Evolutionary conservation across 768 basidiomycete genomes (phyloP), one percentile per base, ranked within the genome.

Genomic region (Termitomyces sp.): DNA sequence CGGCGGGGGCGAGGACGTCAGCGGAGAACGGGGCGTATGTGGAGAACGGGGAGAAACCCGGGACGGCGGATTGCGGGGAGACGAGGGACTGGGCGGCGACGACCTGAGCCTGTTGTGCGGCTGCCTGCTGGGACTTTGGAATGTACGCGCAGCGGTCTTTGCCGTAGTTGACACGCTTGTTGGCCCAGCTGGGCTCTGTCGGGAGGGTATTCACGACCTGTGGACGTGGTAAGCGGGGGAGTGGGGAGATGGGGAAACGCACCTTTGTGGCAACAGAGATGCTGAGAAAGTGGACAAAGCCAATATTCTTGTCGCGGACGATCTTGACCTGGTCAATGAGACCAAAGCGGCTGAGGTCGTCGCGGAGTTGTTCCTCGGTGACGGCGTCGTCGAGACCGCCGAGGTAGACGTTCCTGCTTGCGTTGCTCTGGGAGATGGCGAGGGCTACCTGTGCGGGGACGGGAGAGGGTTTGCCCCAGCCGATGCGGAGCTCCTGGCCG

Each of bases 261-360:
- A 93, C 93, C 90, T 98, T 98, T 63, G 90, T 95, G 16, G 97
- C 97, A 42, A 92, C 85, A 22, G 90, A 82, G 69, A 99, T 97
- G 70, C 90, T 93, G 67, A 99, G 77, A 78, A 98, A 98, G 73
- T 99, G 97, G 20, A 99, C 94, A 70, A 99, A 99, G 2, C 95
- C 97, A 57, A 98, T 98, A 67, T 97, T 97, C 82, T 98, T 98
- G 77, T 99, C 97, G 60, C 96, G 77, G 52, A 98, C 97, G 68
- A 99, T 98, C 83, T 99, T 99, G 70, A 99, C 95, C 71, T 98
- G 96, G 73, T 99, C 97, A 65, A 99, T 98, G 29, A 96, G 78
- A 22, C 97, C 97, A 67, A 96, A 99, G 43, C 90, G 81, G 65
- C 88, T 87, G 24, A 98, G 77, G 68, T 98, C 94, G 60, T 98